Percentiles rank a stretch among this genome's conserved stretches.
phyloP scores from a whole-genome alignment of 768 basidiomycete species.

The Hygrophorus pudorinus region DNA sequence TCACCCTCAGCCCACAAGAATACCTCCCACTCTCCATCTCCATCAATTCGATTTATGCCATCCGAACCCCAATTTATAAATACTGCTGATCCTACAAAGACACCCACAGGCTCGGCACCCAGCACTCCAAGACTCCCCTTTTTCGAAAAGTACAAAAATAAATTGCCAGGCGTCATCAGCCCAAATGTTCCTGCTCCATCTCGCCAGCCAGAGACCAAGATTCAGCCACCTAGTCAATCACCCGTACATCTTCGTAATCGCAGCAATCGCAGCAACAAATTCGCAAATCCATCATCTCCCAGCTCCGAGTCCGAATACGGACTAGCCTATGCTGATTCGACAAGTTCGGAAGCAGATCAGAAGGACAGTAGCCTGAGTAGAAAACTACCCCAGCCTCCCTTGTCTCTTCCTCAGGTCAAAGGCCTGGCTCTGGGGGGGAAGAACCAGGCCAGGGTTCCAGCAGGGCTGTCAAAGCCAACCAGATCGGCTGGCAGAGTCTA shows the following conservation, averaged over 20 bases:
- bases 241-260: neutral
- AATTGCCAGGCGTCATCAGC: slow-evolving; percentile 18
- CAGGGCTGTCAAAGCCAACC: too few relatives aligned
- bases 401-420: slow-evolving; percentile 10
- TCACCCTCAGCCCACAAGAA: slow-evolving; percentile 23
- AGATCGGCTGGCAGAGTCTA: too few relatives aligned
- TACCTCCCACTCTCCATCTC: slow-evolving; percentile 17
- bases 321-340: slow-evolving; percentile 42
- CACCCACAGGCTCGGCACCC: slow-evolving; percentile 11
- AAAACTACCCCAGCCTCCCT: slow-evolving; percentile 15
- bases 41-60: slow-evolving; percentile 10
- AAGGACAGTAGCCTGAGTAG: slow-evolving; percentile 10
- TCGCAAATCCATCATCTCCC: slow-evolving; percentile 18
- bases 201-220: slow-evolving; percentile 9
- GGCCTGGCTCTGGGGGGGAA: slow-evolving; percentile 4
- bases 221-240: slow-evolving; percentile 6
- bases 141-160: slow-evolving; percentile 45
- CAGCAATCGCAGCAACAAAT: neutral
- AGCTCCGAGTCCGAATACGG: slow-evolving; percentile 37
- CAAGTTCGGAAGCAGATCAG: slow-evolving; percentile 24
- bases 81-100: neutral
- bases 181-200: slow-evolving; percentile 3
- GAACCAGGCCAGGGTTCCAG: slow-evolving; percentile 18
- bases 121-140: slow-evolving; percentile 34
- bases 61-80: slow-evolving; percentile 1